These are phyloP conservation scores for Brassica cretica DNA, from an alignment of 345 rosid species.

Conservation along the genomic window DNA sequence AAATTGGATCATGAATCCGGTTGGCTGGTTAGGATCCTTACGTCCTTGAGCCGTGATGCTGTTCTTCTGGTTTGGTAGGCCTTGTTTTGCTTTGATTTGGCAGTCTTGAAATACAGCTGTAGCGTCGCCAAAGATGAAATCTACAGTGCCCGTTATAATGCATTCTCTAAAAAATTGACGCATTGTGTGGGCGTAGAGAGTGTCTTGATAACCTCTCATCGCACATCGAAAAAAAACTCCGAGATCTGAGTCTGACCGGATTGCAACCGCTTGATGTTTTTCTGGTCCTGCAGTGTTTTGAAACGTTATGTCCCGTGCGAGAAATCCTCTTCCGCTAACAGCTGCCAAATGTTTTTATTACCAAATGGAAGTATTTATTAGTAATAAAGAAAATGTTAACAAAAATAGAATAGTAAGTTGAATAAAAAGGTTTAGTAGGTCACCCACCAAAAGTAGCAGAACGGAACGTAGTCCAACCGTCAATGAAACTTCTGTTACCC, in stretches of 20 bases:
- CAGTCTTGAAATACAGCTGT: conserved; percentile 76
- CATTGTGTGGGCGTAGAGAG: conserved; percentile 82
- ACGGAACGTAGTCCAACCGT: conserved; percentile 91
- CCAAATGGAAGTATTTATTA: background rate
- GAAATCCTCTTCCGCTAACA: conserved; percentile 81
- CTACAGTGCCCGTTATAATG: conserved; percentile 74
- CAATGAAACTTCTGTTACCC: conserved; percentile 55
- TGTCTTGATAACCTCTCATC: conserved; percentile 76
- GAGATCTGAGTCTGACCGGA: conserved; percentile 76
- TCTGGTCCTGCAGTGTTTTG: conserved; percentile 84
- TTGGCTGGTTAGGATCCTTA: conserved; percentile 56
- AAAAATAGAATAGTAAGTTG: background rate
- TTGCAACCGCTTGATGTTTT: conserved; percentile 87
- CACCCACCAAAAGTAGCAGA: conserved; percentile 84
- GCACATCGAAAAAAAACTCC: conserved; percentile 63
- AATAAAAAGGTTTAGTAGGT: background rate
- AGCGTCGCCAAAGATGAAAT: conserved; percentile 86
- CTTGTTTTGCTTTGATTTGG: conserved; percentile 59
- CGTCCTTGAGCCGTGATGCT: conserved; percentile 90
- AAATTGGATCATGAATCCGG: conserved; percentile 86
- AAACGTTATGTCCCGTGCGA: conserved; percentile 73
- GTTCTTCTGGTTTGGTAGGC: conserved; percentile 68
- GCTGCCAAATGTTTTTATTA: conserved; percentile 50
- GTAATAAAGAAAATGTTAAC: background rate
- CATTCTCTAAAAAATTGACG: conserved; percentile 91